Evolutionary conservation across 805 yeast species (phyloP), one percentile per base, ranked within the genome.

Genomic region (Hermanozyma aechmeae): DNA sequence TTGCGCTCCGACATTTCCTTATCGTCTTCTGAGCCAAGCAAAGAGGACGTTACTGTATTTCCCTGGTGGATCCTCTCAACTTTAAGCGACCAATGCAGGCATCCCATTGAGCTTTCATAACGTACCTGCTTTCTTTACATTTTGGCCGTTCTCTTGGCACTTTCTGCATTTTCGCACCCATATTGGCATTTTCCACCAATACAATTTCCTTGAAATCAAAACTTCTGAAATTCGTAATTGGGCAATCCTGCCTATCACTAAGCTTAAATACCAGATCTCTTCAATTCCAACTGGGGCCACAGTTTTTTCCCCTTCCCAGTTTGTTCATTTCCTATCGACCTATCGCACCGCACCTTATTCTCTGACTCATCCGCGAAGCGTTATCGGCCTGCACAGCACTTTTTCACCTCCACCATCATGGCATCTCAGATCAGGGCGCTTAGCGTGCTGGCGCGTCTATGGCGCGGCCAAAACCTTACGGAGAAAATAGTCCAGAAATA

Each of bases 401-500:
- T 34, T 30, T 34, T 34, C 37, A 34, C 26, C 18, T 25, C 30
- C 13, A 15, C 17, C 16, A 6, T 6, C 13, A 22, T 17, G 26
- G 26, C 16, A 15, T 19, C 43, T 26, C n/a, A 11, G n/a, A 21
- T 13, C n/a, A 6, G 34, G 35, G 11, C 29, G 28, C 22, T 43
- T 39, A 17, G 43, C 42, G 8, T 54, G 23, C 30, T 45, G 5
- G 34, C 39, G 13, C 23, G 27, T 13, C 34, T 31, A 14, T 31
- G 25, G 15, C 39, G 62, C 24, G 77, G 77, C 13, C 99, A 92
- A 58, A 92, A 87, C 48, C 57, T 89, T 45, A 87, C 96, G 15
- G 99, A 92, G 60, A 92, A 92, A 59, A 85, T 93, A 35, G 96
- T 86, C 8, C 98, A 92, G 53, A 73, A 72, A 46, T 89, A 83